Base-by-base conservation (phyloP, 805 yeast species). In the Starmerella kuoi region DNA sequence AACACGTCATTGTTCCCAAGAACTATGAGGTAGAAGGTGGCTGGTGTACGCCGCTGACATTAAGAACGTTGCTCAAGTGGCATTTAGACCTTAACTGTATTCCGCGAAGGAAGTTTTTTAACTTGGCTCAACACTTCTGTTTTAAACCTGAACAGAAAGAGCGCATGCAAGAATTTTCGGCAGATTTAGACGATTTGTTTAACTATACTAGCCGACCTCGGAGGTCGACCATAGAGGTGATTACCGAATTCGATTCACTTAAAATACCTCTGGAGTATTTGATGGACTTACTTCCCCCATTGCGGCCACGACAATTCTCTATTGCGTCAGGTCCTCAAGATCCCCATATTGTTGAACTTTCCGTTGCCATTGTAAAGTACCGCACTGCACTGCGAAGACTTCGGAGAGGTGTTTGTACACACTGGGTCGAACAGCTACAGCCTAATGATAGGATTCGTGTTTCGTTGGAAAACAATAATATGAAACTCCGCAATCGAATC, bases 141-240 rank as follows among this genome's bases (percentile, higher is more conserved):
- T 77, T 83, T 5, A 64, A 68, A 17, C 91, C 81, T 43, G 66
- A 88, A 44, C 96, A 88, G 53, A 63, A 66, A 27, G 91, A 77
- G 38, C 82, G 84, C 54, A 65, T 91, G 35, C 63, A 64, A 38
- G 95, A 91, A 52, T 82, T 91, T 53, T 73, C 80, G 8, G 64
- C 71, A 8, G 85, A 82, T 38, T 72, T 79, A 40, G 86, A 88
- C 56, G 95, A 83, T 41, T 61, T 87, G 35, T 88, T 76, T 58
- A 78, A 88, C 59, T 91, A 91, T 60, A 93, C 93, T n/a, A 82
- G 85, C 56, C 66, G 97, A 45, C 96, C 97, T 4, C 69, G 95
- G 49, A 61, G 99, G 50, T 85, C 94, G 38, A 71, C 87, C 3
- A 56, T 86, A 19, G 99, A 91, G 58, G 80, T 82, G 0, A 58